Conservation (phyloP, 768 basidiomycete species). For the Kwoniella botswanensis region DNA sequence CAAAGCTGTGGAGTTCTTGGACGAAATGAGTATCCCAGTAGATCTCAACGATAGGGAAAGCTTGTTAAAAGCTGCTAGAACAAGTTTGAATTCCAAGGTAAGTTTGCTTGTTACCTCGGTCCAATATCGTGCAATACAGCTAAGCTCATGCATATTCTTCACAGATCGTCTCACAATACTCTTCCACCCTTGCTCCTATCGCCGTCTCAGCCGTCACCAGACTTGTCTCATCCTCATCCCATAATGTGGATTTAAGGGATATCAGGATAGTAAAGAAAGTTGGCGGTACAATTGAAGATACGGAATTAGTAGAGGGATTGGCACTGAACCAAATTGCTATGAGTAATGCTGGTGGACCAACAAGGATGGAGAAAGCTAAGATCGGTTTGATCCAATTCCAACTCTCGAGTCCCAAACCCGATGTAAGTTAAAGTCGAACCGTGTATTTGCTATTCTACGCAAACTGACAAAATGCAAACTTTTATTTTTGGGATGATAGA, state of each 20-base stretch:
- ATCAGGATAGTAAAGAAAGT: conserved; percentile 97
- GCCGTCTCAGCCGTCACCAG: conserved; percentile 96
- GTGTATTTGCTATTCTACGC: neutral
- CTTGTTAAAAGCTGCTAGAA: conserved; percentile 89
- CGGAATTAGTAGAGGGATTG: conserved; percentile 92
- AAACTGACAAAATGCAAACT: conserved; percentile 26
- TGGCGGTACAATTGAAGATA: conserved; percentile 98
- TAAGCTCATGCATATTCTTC: neutral
- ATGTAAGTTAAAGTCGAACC: conserved; percentile 65
- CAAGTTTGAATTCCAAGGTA: conserved; percentile 94
- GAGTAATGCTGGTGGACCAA: conserved; percentile 85
- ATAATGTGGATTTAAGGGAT: conserved; percentile 95
- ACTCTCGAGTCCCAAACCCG: conserved; percentile 94
- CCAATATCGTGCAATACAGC: neutral
- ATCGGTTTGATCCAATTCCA: conserved; percentile 99
- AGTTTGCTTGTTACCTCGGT: conserved; percentile 19
- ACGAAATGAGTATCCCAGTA: conserved; percentile 88
- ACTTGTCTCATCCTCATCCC: conserved; percentile 82
- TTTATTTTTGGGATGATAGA: conserved; percentile 62
- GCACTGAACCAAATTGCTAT: conserved; percentile 97
- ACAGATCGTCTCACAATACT: conserved; percentile 98
- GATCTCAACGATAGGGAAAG: conserved; percentile 84
- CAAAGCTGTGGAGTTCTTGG: conserved; percentile 92
- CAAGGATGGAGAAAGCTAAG: conserved; percentile 96
- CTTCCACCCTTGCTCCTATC: conserved; percentile 95